phyloP scores from a whole-genome alignment of 169 alveolate genomes.

The Cryptosporidium viatorum region DNA sequence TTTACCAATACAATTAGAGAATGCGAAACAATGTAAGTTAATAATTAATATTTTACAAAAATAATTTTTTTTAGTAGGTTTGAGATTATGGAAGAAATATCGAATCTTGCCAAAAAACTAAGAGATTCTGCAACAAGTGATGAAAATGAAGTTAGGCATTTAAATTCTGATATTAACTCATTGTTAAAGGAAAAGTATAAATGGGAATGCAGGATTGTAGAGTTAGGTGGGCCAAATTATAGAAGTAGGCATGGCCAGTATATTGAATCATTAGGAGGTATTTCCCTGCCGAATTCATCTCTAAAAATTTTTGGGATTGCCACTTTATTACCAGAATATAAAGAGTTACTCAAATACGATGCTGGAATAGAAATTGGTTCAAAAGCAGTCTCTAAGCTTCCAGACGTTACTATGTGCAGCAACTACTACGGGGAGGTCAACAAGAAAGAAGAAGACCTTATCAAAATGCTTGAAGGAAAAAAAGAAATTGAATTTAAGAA shows the following conservation, averaged over 20 bases:
- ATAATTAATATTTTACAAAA: not conserved
- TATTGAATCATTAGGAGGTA: slow-evolving; percentile 66
- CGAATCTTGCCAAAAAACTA: slow-evolving; percentile 52
- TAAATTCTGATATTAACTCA: slow-evolving; percentile 91
- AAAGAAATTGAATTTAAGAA: slow-evolving; percentile 22
- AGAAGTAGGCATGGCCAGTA: slow-evolving; percentile 73
- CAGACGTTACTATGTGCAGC: not conserved
- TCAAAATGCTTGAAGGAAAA: slow-evolving; percentile 1
- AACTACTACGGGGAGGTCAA: slow-evolving; percentile 9
- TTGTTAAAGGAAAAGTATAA: slow-evolving; percentile 86
- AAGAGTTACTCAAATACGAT: not conserved
- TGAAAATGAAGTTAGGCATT: slow-evolving; percentile 89
- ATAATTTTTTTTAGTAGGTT: slow-evolving; percentile 70
- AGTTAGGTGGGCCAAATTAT: slow-evolving; percentile 90
- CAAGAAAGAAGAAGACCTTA: slow-evolving; percentile 6
- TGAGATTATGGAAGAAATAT: slow-evolving; percentile 83
- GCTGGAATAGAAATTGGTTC: not conserved
- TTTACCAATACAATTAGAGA: slow-evolving; percentile 70
- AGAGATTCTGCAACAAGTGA: slow-evolving; percentile 88
- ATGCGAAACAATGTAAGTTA: slow-evolving; percentile 79
- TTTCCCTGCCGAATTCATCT: slow-evolving; percentile 64
- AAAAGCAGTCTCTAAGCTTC: not conserved
- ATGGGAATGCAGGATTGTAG: slow-evolving; percentile 92
- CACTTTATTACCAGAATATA: slow-evolving; percentile 36
- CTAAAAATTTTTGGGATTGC: slow-evolving; percentile 47